Evolutionary conservation across 305 asterid genomes (phyloP), one percentile per base, ranked within the genome.

Genomic region (Fraxinus sp.): DNA sequence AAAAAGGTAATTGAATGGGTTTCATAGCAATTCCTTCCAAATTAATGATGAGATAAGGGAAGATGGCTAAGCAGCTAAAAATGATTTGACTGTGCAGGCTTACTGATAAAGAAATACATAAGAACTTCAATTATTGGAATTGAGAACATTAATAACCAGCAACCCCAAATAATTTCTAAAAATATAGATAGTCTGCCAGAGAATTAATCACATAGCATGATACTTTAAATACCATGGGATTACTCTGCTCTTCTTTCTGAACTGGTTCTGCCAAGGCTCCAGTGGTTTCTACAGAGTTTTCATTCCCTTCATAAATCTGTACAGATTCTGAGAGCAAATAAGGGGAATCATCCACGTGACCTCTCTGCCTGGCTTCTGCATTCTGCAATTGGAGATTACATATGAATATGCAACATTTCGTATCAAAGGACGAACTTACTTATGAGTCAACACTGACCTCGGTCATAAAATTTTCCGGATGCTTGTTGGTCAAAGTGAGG

Each of bases 381-480:
- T 46, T 80, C 91, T 89, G 91, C 78, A 83, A 52, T 36, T 83
- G 81, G 66, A 82, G 74, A 68, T 76, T 72, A 62, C 81, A 73
- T 70, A 66, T 74, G 72, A 75, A 64, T 41, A 49, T 55, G 82
- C 73, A 80, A 13, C 59, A 77, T 72, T 14, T 70, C 41, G 37
- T 80, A 80, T 35, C 83, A 76, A 77, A 77, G 22, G 39, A 10
- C 11, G 9, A 41, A 73, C 35, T 26, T 84, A 73, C 78, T 57
- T 82, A 55, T 35, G 83, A 77, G 75, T 35, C 75, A 74, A 83
- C 72, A 82, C 81, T 79, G 78, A 92, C 96, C 89, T 90, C 87
- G 68, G 82, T 77, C 36, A 39, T 64, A 7, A 77, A 78, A 52
- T 43, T 77, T 72, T 26, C 66, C 49, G 22, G 80, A 36, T 71